Evolutionary conservation across 2,329 filamentous ascomycete genomes (phyloP), one percentile per base, ranked within the genome.

Genomic region (Neoscytalidium dimidiatum): DNA sequence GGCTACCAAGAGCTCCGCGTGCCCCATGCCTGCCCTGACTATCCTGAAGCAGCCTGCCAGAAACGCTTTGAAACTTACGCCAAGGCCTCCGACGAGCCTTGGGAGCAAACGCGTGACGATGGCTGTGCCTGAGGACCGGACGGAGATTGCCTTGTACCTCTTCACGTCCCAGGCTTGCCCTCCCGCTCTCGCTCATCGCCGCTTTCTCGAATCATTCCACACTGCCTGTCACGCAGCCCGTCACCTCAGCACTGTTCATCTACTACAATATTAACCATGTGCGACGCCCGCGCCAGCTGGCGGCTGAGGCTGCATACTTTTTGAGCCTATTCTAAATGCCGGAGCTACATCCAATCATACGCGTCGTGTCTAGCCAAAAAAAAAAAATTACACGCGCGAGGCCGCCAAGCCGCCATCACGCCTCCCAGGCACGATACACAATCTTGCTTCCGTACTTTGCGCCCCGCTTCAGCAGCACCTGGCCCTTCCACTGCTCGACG

Each of bases 371-470:
- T 2, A 23, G 21, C 23, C 35, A n/a, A 43, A 48, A 1, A 26
- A 48, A 11, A 11, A 46, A 21, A 31, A 29, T 43, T 33, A 14
- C 29, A 51, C 31, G 4, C 23, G 23, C 38, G 29, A 58, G 51
- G 51, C 51, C 28, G 51, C 33, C 51, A 41, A 41, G 51, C 14
- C 44, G n/a, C 51, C 19, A 28, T 57, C 44, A 76, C 23, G 71
- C 88, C 76, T 89, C 87, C 94, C 94, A 98, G 0, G 88, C 92
- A 73, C 88, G 88, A 81, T 97, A 98, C 68, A 96, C 88, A 69
- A 90, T 92, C 68, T 88, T 87, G 68, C 88, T 87, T 1, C 94
- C 94, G 77, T 92, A 98, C 67, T 86, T 88, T 75, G 94, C 84
- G 0, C 94, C 94, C 82, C 90, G 94, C 84, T 91, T 94, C 68